Evolutionary conservation across 306 rosid genomes (phyloP), one percentile per base, ranked within the genome.

Genomic region (Hylodesmum podocarpum): DNA sequence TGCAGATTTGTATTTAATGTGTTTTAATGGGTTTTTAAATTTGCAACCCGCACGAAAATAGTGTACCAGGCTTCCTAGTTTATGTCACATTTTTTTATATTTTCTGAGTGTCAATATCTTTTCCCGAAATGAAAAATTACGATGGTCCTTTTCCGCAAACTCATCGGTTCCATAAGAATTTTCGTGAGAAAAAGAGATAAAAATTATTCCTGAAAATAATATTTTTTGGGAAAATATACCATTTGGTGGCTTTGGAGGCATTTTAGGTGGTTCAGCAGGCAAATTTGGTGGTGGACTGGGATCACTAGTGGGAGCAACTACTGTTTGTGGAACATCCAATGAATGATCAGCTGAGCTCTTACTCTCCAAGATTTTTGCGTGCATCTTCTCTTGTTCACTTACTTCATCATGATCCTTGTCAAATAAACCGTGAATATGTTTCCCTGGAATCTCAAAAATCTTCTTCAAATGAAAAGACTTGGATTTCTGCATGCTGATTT

Each of bases 381-480:
- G 44, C 34, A 34, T 50, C 46, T 76, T 77, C 10, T 80, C 75
- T 5, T 64, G 34, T 16, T 77, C 78, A 61, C 2, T 53, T 1
- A 11, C 80, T 4, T 77, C 83, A 13, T 85, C 88, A 33, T 81
- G 80, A 18, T 84, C 86, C 51, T 2, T 55, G 14, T 88, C 97
- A 47, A 85, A 75, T 21, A 83, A 55, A 76, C 89, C 87, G 8
- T 88, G 97, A 41, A 81, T 27, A 62, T 88, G 84, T 65, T 87
- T 78, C 19, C 93, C 91, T 8, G 87, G 88, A 28, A 69, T 77
- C 36, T 93, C 98, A 74, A 91, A 79, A 92, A 89, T 87, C 82
- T 40, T 89, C 40, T 75, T 87, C n/a, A 92, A 50, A 64, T 88
- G 86, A 78, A 96, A 96, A 24, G 99, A 92, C 81, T 28, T 85